A percentile compares a stretch with the other conserved stretches of the same genome.
phyloP scores from a whole-genome alignment of 2,329 filamentous ascomycete genomes.

The Diaporthe citri region DNA sequence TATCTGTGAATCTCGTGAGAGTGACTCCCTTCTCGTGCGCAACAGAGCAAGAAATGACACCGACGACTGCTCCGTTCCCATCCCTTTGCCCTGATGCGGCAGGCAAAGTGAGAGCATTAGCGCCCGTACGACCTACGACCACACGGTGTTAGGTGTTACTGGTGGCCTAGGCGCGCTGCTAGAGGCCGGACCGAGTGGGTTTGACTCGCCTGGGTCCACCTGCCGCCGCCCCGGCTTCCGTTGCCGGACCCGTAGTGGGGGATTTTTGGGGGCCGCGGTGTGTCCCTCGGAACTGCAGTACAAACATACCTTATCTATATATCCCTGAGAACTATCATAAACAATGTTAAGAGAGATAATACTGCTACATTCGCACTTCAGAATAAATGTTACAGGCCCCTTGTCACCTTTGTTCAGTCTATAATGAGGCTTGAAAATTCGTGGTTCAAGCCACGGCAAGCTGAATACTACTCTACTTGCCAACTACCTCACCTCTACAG shows the following conservation, averaged over 20 bases:
- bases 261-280: background rate
- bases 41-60: background rate
- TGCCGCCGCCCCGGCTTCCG: conserved; percentile 21
- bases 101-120: conserved; percentile 18
- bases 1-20: background rate
- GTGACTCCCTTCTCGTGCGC: background rate
- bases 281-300: background rate
- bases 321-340: no score
- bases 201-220: background rate
- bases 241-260: conserved; percentile 10
- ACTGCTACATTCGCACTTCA: no score
- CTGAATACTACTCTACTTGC: no score
- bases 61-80: background rate
- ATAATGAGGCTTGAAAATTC: no score
- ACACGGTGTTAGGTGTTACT: background rate
- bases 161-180: background rate
- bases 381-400: no score
- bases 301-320: no score
- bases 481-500: no score
- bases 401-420: no score
- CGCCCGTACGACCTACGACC: background rate
- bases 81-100: conserved; percentile 14
- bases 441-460: no score
- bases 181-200: background rate
- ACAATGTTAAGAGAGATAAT: no score